Evolutionary conservation across 495 filamentous ascomycete genomes (phyloP), one percentile per base, ranked within the genome.

Genomic region (Parathielavia hyrcaniae): DNA sequence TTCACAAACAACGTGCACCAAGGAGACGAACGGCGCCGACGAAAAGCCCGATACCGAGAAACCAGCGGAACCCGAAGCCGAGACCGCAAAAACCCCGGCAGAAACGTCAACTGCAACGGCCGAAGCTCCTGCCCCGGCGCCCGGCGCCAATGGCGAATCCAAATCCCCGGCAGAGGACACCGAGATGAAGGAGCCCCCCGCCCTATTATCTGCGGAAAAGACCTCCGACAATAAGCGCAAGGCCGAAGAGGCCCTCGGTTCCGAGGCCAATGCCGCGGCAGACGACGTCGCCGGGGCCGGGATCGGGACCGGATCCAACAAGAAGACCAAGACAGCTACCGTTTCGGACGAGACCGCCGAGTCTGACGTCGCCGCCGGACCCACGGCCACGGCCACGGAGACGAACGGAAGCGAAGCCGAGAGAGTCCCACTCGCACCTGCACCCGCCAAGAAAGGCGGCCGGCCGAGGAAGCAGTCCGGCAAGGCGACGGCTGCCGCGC

Each of bases 391-490:
- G 39, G 16, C 51, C 0, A 39, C 26, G 23, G 23, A 44, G 51
- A 35, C 51, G 16, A 43, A 44, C n/a, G 51, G 39, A 16, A 14
- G 23, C 39, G 43, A 12, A 17, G 19, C 43, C 6, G 19, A 45
- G n/a, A 20, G 11, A 7, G 43, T 35, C n/a, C 16, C 51, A 11
- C 22, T 38, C 44, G 40, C 57, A 16, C 22, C 55, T 22, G 49
- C 57, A 16, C 22, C 55, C 22, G 49, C 50, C 26, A 63, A 63
- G 53, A 75, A 73, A 39, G 64, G 11, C 4, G 40, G 71, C 46
- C 69, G 72, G n/a, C 66, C 69, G 6, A 72, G 62, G 63, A 76
- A 75, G 60, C 62, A 73, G 20, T 66, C 71, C 35, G 74, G 66
- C 39, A 53, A 49, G n/a, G 32, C 61, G 10, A 53, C 68, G 0